phyloP scores from a whole-genome alignment of 164 flowering plant genomes.

The Vitis labrusca region DNA sequence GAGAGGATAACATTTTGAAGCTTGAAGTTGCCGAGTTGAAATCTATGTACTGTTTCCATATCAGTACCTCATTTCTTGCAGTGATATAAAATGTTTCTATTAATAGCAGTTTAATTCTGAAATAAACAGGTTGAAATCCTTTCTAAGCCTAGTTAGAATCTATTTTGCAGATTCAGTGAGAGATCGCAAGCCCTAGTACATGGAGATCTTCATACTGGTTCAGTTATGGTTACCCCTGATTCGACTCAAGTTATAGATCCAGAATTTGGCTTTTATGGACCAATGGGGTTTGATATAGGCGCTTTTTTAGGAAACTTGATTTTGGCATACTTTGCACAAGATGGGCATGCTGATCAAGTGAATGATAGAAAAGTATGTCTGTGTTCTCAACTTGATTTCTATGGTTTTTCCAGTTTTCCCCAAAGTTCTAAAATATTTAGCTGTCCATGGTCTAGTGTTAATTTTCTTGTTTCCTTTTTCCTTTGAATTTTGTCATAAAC shows the following conservation, averaged over 20 bases:
- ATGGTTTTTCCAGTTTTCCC: neutral
- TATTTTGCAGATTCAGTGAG: constrained; percentile 74
- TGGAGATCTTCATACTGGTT: constrained; percentile 96
- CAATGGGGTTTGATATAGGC: constrained; percentile 96
- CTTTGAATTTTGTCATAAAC: too few species aligned
- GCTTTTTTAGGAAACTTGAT: constrained; percentile 88
- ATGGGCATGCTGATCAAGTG: constrained; percentile 65
- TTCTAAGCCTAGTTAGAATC: neutral
- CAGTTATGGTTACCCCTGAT: constrained; percentile 87
- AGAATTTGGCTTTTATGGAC: constrained; percentile 89
- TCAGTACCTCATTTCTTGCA: neutral
- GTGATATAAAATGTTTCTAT: too few species aligned
- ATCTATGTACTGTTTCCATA: constrained; percentile 51
- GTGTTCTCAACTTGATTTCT: too few species aligned
- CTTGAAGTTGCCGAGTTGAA: constrained; percentile 89
- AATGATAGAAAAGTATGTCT: constrained; percentile 64
- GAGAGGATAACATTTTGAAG: constrained; percentile 72
- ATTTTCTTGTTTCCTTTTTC: too few species aligned
- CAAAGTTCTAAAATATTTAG: too few species aligned
- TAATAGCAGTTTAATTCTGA: too few species aligned
- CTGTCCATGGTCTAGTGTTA: too few species aligned
- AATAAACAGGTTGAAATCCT: neutral
- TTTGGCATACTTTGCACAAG: constrained; percentile 83
- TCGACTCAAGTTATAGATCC: constrained; percentile 98
- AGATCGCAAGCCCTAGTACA: constrained; percentile 93